A percentile compares a stretch with the other conserved stretches of the same genome.
Conservation (phyloP, 805 yeast species). For the Peterozyma toletana region DNA sequence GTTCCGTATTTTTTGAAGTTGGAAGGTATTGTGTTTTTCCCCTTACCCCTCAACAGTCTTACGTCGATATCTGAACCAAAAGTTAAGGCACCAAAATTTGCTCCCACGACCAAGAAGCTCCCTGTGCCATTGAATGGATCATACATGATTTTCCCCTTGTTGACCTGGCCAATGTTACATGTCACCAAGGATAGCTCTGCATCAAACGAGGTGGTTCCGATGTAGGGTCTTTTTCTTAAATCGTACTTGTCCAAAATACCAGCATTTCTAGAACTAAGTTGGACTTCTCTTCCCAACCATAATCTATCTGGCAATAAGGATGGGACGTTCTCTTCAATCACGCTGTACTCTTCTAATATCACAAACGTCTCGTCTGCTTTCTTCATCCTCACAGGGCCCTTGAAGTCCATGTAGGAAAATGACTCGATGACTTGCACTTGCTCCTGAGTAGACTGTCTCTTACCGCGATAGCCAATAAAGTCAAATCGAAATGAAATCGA, state of each 20-base stretch:
- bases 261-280: slow-evolving; percentile 50
- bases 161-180: slow-evolving; percentile 78
- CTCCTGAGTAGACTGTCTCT: slow-evolving; percentile 38
- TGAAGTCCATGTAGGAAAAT: slow-evolving; percentile 60
- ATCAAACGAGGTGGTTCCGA: slow-evolving; percentile 96
- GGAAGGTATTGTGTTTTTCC: slow-evolving; percentile 25
- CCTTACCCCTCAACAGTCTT: slow-evolving; percentile 66
- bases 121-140: slow-evolving; percentile 99
- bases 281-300: slow-evolving; percentile 74
- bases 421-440: slow-evolving; percentile 62
- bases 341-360: slow-evolving; percentile 67
- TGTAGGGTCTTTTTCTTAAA: slow-evolving; percentile 73
- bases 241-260: slow-evolving; percentile 73
- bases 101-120: slow-evolving; percentile 83
- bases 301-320: slow-evolving; percentile 44
- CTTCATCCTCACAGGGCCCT: slow-evolving; percentile 76
- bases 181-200: slow-evolving; percentile 86
- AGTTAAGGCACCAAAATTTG: slow-evolving; percentile 72
- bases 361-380: slow-evolving; percentile 66
- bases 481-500: slow-evolving; percentile 71
- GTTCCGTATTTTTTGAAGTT: slow-evolving; percentile 77
- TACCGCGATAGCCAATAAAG: slow-evolving; percentile 68
- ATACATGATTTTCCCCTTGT: slow-evolving; percentile 58
- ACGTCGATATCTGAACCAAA: slow-evolving; percentile 91
- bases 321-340: slow-evolving; percentile 31